Evolutionary conservation across 176 grass and related monocot genomes (phyloP).

Genomic region (Cocos nucifera): DNA sequence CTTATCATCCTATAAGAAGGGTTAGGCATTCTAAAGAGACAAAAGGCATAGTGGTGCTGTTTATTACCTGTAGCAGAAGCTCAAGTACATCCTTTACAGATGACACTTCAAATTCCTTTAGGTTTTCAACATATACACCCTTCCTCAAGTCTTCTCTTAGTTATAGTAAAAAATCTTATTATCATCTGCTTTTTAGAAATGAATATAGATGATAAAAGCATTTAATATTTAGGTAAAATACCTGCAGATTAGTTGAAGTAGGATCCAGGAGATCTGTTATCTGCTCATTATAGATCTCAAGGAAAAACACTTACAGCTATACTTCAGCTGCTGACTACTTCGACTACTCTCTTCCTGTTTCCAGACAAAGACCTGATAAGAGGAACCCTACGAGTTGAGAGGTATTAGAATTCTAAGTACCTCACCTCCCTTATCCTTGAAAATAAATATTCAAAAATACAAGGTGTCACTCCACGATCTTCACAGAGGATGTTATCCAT

Average conservation of each 20-base stretch:
- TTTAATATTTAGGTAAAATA: slow-evolving; percentile 15
- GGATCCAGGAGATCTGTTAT: slow-evolving; percentile 92
- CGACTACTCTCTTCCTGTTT: slow-evolving; percentile 64
- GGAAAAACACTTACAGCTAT: slow-evolving; percentile 82
- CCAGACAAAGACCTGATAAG: too few relatives aligned
- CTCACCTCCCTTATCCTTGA: slow-evolving; percentile 69
- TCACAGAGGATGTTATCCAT: slow-evolving; percentile 36
- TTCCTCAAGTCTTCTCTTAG: slow-evolving; percentile 90
- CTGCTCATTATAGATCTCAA: slow-evolving; percentile 96
- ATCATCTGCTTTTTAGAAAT: too few relatives aligned
- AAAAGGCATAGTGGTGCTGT: too few relatives aligned
- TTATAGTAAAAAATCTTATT: slow-evolving; percentile 25
- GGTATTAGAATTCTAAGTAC: neutral
- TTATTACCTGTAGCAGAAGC: slow-evolving; percentile 66
- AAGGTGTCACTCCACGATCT: slow-evolving; percentile 75
- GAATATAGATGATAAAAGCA: slow-evolving; percentile 1
- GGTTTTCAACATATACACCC: slow-evolving; percentile 88
- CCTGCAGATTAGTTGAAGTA: slow-evolving; percentile 79
- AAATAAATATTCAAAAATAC: slow-evolving; percentile 81
- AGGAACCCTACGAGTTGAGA: too few relatives aligned
- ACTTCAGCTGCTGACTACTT: slow-evolving; percentile 57
- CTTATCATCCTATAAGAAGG: too few relatives aligned
- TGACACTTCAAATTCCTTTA: slow-evolving; percentile 62
- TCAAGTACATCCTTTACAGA: slow-evolving; percentile 67
- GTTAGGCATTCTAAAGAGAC: too few relatives aligned